Evolutionary conservation across 2,329 filamentous ascomycete genomes (phyloP).

Genomic region (Curvularia verruculosa): DNA sequence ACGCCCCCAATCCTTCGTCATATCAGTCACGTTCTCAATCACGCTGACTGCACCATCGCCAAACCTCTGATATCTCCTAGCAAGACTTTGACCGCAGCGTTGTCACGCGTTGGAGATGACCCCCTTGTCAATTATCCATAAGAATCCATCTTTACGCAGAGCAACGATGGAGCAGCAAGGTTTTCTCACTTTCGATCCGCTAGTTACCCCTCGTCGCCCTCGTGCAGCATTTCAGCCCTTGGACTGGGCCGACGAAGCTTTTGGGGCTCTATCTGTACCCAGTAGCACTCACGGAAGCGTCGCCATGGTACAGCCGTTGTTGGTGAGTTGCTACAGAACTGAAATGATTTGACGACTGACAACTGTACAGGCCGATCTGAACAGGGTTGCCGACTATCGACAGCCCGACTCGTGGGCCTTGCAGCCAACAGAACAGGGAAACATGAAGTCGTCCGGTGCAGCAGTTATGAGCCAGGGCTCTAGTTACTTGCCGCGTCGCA

Average conservation of each 20-base stretch:
- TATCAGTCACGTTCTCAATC: conserved; percentile 22
- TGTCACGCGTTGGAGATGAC: conserved; percentile 16
- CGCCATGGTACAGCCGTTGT: conserved; percentile 24
- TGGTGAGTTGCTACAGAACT: conserved; percentile 18
- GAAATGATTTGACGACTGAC: conserved; percentile 3
- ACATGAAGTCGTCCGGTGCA: too few relatives aligned
- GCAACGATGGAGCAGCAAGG: too few relatives aligned
- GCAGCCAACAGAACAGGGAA: conserved; percentile 12
- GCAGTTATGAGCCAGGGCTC: too few relatives aligned
- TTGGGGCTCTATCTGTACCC: background rate
- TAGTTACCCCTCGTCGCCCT: conserved; percentile 5
- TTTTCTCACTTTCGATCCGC: too few relatives aligned
- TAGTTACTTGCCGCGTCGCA: too few relatives aligned
- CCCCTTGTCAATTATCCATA: conserved; percentile 8
- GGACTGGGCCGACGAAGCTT: conserved; percentile 5
- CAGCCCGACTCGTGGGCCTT: too few relatives aligned
- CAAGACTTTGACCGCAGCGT: conserved; percentile 16
- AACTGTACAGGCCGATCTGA: conserved; percentile 16
- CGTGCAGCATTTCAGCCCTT: conserved; percentile 10
- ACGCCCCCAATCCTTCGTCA: conserved; percentile 16
- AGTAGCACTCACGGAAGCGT: background rate
- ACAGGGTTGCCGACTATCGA: background rate
- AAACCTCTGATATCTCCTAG: background rate
- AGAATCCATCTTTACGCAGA: too few relatives aligned
- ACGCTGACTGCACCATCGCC: conserved; percentile 10